Percentiles rank a stretch among this genome's conserved stretches.
Conservation (phyloP, 208 protist species). For the Leishmania tarentolae region DNA sequence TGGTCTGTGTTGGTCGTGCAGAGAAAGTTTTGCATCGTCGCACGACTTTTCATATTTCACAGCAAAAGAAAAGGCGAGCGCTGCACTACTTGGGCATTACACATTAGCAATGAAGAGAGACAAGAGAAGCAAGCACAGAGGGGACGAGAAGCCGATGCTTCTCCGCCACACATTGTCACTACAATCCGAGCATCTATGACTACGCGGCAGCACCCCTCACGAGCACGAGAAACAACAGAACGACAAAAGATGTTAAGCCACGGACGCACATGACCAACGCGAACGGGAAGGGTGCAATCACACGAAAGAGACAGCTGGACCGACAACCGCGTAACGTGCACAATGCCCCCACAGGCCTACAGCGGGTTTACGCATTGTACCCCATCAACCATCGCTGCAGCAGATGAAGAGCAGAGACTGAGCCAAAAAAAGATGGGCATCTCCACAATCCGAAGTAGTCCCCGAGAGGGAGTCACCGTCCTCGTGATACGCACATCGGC, state of each 20-base stretch:
- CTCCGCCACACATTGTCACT: not conserved
- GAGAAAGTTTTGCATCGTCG: not conserved
- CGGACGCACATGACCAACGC: not conserved
- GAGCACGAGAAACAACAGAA: not conserved
- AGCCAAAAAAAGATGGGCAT: not conserved
- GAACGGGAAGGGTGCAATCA: not conserved
- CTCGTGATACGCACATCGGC: not conserved
- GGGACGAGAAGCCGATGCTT: not conserved
- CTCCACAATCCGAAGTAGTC: not conserved
- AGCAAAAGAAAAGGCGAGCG: conserved; percentile 5
- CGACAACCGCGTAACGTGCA: not conserved
- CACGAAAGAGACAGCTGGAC: not conserved
- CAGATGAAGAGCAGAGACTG: conserved; percentile 9
- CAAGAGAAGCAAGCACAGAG: not conserved
- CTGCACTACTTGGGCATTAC: not conserved
- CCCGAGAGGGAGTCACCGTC: not conserved
- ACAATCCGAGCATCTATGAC: not conserved
- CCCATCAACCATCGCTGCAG: not conserved
- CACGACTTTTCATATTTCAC: not conserved
- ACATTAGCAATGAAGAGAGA: conserved; percentile 2
- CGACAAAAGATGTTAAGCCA: not conserved
- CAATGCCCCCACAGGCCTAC: not conserved
- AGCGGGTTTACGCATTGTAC: not conserved
- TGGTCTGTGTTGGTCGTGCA: not conserved
- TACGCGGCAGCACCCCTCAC: not conserved